Percentiles rank a stretch among this genome's conserved stretches.
Conservation (phyloP, 176 grass and related monocot genomes). For the Melocanna baccifera region DNA sequence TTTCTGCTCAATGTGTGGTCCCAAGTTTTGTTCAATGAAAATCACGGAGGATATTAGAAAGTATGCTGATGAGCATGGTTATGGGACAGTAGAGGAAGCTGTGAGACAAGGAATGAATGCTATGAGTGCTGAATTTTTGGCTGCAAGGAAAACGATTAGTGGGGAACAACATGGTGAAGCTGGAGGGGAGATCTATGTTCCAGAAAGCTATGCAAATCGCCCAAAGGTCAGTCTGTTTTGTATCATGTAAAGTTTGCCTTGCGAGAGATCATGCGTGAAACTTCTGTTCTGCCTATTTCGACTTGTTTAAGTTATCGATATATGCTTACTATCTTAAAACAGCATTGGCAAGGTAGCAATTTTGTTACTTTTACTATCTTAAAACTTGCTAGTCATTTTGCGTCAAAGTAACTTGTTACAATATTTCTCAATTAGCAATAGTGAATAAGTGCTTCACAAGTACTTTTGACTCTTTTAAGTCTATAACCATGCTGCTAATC, state of each 20-base stretch:
- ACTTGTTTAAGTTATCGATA: neutral
- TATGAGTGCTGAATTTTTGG: constrained; percentile 88
- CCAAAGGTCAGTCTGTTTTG: constrained; percentile 58
- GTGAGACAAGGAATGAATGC: constrained; percentile 80
- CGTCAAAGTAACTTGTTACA: neutral
- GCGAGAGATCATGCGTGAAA: neutral
- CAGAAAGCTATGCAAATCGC: constrained; percentile 63
- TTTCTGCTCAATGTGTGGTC: constrained; percentile 98
- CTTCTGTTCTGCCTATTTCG: neutral
- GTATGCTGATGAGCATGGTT: constrained; percentile 95
- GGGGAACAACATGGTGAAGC: constrained; percentile 96
- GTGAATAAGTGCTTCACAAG: neutral
- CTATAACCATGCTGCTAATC: neutral
- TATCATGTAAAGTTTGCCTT: constrained; percentile 27
- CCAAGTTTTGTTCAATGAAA: constrained; percentile 99
- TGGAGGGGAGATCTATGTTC: constrained; percentile 95
- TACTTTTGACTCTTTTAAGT: neutral
- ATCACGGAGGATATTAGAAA: constrained; percentile 97
- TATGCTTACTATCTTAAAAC: neutral
- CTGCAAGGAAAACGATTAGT: constrained; percentile 85
- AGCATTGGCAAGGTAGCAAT: neutral
- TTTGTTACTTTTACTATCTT: neutral
- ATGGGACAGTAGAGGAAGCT: constrained; percentile 84
- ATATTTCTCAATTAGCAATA: neutral
- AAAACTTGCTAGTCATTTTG: neutral